Evolutionary conservation across 129 eudicot genomes (phyloP), one percentile per base, ranked within the genome.

Genomic region (Pulicaria dysenterica): DNA sequence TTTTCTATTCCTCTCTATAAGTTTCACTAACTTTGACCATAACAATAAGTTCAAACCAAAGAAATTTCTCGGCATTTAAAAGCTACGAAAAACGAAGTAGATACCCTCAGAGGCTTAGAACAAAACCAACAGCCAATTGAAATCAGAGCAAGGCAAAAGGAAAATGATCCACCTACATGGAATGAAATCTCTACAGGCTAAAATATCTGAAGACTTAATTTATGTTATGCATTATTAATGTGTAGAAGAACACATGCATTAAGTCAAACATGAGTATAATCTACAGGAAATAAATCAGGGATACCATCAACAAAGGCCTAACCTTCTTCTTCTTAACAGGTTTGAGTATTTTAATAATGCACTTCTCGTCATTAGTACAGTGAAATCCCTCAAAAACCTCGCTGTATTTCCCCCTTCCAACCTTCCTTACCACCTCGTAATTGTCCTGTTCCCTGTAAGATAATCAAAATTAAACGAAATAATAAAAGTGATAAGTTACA

Each of bases 301-400:
- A 15, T 34, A 68, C 8, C 46, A 58, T 38, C 45, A 61, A 7
- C 58, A 0, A 67, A 38, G 5, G 46, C 3, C 74, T 58, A 31
- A 89, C 98, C 96, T 93, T 93, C 82, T 90, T 94, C 95, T 94
- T 94, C 90, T 94, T 94, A 10, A 94, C 98, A 51, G 98, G 96
- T 49, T 94, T 94, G 31, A 94, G 98, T 75, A 94, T 90, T 76
- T 94, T 94, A 77, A 94, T 89, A 42, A 94, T 59, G 82, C 98
- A 94, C 57, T 94, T 94, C 72, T 90, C 96, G 42, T 94, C 86
- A 66, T 84, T 84, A 67, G 83, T 75, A 58, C 87, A 80, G 48
- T 88, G 96, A 77, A 94, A 85, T 4, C 98, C 98, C 82, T 90
- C 96, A 14, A 90, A 94, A 43, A 94, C 98, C 80, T 94, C 98